These are phyloP conservation scores for Lentinula detonsa DNA, from an alignment of 768 basidiomycete genomes.

Conservation along the genomic window DNA sequence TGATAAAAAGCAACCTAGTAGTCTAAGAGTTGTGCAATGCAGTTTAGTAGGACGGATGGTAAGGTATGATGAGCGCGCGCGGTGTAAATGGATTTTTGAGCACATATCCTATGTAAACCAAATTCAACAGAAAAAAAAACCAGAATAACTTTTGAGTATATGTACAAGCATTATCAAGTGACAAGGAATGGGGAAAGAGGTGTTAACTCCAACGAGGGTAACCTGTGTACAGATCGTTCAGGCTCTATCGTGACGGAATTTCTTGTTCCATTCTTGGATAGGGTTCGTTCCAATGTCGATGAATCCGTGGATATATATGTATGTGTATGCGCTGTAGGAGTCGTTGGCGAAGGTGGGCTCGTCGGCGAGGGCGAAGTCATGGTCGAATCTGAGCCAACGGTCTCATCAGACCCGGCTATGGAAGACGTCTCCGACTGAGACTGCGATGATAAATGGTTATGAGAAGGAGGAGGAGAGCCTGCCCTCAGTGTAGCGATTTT, in stretches of 20 bases:
- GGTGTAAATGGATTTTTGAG: not conserved
- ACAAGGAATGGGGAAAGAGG: not conserved
- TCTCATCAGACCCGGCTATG: not conserved
- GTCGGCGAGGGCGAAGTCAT: conserved; percentile 56
- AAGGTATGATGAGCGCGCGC: not conserved
- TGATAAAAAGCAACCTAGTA: not conserved
- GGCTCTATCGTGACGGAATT: not conserved
- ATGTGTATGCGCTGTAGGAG: not conserved
- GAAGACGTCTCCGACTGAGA: not conserved
- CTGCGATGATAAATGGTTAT: not conserved
- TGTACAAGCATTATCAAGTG: not conserved
- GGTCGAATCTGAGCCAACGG: conserved; percentile 27
- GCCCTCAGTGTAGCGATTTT: not conserved
- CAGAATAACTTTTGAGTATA: not conserved
- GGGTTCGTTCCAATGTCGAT: not conserved
- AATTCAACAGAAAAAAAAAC: not conserved
- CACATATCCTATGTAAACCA: not conserved
- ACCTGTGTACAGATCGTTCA: not conserved
- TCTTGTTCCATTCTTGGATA: not conserved
- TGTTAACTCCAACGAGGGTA: not conserved
- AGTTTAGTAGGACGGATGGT: not conserved
- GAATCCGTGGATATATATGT: not conserved
- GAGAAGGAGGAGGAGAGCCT: not conserved
- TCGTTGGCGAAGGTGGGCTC: not conserved
- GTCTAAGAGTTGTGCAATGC: not conserved